Evolutionary conservation across 495 filamentous ascomycete species (phyloP), one percentile per base, ranked within the genome.

Genomic region (Aspergillus asperescens): DNA sequence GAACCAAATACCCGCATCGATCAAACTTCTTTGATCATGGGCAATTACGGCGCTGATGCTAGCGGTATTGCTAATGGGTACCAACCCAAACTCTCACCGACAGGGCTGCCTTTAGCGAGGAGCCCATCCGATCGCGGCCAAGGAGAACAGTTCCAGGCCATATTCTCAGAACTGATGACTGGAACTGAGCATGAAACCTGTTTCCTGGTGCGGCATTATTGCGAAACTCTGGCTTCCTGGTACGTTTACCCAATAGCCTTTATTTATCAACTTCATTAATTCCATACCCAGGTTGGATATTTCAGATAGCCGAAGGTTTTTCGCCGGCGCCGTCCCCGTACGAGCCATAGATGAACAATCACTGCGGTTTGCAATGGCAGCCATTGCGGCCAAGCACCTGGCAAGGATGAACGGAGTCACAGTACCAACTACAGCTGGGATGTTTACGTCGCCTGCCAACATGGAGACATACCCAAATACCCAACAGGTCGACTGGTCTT

Each of bases 131-230:
- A 68, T 31, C 50, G 58, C 29, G 65, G 57, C 49, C 67, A 74
- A 24, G 61, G 61, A 27, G 66, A 71, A 37, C 65, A 71, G 29
- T 67, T 75, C 16, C 65, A 70, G 19, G 68, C 69, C 31, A 67
- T 74, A 5, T 68, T 72, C 41, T 72, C 72, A 0, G 69, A 75
- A 12, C 60, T 74, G 18, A 66, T 66, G 61, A 75, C 68, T 1
- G 71, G 62, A 9, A 69, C 65, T 16, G 68, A 70, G 25, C 69
- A 73, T 47, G 72, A 75, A 42, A 59, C 66, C 16, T 66, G 67
- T 0, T 75, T 75, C 34, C 61, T 75, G 16, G 60, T 56, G 3
- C 60, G 72, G 22, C 62, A 75, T 56, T 75, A 56, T 47, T 61
- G 62, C 4, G 69, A 75, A 16, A 41, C 55, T 7, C 43, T 75